phyloP scores from a whole-genome alignment of 169 alveolate genomes.

The Ophryocystis elektroscirrha region DNA sequence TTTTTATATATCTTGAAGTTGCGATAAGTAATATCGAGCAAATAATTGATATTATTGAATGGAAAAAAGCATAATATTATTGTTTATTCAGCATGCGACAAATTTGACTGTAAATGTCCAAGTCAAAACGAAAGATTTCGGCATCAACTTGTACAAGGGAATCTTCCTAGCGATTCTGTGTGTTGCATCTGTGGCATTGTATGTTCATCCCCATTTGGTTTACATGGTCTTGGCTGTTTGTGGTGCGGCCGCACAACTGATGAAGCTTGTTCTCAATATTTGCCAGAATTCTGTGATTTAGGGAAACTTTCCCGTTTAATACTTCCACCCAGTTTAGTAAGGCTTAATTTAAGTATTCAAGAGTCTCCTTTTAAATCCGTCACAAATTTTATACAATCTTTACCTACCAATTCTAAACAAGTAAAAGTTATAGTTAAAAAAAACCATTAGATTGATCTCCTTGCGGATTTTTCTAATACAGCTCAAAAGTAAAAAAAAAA shows the following conservation, averaged over 20 bases:
- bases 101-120: slow-evolving; percentile 8
- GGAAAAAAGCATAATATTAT: background rate
- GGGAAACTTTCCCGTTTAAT: slow-evolving; percentile 5
- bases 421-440: background rate
- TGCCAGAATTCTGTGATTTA: slow-evolving; percentile 6
- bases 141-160: slow-evolving; percentile 4
- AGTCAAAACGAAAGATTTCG: background rate
- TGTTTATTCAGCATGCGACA: background rate
- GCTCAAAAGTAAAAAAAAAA: too few species aligned
- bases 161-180: slow-evolving; percentile 6
- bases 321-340: slow-evolving; percentile 7
- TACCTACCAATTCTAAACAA: background rate
- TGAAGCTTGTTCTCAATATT: slow-evolving; percentile 1
- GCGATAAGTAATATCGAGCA: too few species aligned
- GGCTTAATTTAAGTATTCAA: background rate
- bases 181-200: slow-evolving; percentile 10
- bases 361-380: background rate
- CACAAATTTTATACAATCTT: background rate
- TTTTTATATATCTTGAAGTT: too few species aligned
- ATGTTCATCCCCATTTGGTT: slow-evolving; percentile 5
- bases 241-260: slow-evolving; percentile 14
- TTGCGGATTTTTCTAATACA: too few species aligned
- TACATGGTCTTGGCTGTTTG: slow-evolving; percentile 10
- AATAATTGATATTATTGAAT: too few species aligned
- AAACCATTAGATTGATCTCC: too few species aligned